Evolutionary conservation across 257 asterid species (phyloP).

Genomic region (Paraleonurus japonicus): DNA sequence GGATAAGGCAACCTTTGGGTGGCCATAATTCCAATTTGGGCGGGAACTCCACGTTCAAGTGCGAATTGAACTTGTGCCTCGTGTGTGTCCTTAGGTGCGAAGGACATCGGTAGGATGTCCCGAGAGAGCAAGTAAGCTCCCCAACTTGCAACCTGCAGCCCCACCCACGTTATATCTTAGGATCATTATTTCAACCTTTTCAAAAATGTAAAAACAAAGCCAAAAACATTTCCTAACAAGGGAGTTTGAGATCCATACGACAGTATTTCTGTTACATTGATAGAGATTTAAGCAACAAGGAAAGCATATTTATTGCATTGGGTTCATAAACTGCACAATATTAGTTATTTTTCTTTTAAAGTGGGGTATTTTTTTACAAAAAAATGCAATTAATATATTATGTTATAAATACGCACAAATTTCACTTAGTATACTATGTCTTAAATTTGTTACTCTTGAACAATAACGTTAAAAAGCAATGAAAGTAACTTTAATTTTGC

Average conservation of each 20-base stretch:
- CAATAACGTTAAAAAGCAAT: not conserved
- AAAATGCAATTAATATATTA: no score
- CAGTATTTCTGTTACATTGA: not conserved
- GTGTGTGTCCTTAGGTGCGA: conserved; percentile 93
- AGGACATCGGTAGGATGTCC: conserved; percentile 70
- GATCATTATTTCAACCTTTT: not conserved
- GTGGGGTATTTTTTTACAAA: no score
- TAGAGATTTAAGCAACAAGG: not conserved
- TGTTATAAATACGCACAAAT: no score
- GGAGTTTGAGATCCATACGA: not conserved
- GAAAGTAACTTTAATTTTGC: conserved; percentile 17
- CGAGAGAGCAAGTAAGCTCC: conserved; percentile 89
- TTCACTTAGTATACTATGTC: no score
- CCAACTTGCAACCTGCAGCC: conserved; percentile 88
- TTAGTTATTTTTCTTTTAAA: no score
- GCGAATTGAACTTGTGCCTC: conserved; percentile 94
- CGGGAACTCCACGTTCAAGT: conserved; percentile 93
- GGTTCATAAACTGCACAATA: no score
- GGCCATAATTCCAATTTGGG: conserved; percentile 78
- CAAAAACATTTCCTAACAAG: not conserved
- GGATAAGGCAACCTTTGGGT: conserved; percentile 81
- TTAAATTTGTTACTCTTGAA: no score
- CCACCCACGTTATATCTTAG: not conserved
- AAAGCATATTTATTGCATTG: no score
- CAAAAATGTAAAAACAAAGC: not conserved